Evolutionary conservation across 108 stramenopile species (phyloP).

Genomic region (Nitzschia sp.): DNA sequence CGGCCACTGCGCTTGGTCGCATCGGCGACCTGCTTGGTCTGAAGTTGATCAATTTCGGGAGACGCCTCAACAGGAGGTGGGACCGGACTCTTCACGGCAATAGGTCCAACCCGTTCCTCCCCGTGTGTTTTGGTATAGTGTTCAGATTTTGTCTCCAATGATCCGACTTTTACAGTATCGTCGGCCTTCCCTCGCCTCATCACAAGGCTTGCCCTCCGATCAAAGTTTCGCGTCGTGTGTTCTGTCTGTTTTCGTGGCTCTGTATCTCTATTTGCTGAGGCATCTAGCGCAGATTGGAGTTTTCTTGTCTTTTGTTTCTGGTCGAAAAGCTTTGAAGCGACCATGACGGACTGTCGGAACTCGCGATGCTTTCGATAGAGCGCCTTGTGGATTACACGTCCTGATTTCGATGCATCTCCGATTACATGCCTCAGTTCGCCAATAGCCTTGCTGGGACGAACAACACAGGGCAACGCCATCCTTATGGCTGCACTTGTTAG

Average conservation of each 20-base stretch:
- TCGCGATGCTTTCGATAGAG: constrained; percentile 39
- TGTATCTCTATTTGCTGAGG: constrained; percentile 3
- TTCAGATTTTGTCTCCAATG: neutral
- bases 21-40: constrained; percentile 29
- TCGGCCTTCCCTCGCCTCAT: constrained; percentile 1
- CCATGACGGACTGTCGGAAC: constrained; percentile 57
- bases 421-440: neutral
- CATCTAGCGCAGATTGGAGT: constrained; percentile 18
- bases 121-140: neutral
- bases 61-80: neutral
- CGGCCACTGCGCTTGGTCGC: constrained; percentile 51
- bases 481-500: too few species aligned
- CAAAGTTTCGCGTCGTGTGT: too few species aligned
- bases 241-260: neutral
- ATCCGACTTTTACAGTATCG: too few species aligned
- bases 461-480: neutral
- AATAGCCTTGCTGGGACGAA: constrained; percentile 1
- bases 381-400: neutral
- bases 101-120: neutral
- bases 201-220: constrained; percentile 8
- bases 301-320: constrained; percentile 43
- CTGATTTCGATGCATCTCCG: neutral
- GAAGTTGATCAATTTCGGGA: neutral
- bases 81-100: neutral
- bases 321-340: constrained; percentile 59